phyloP scores from a whole-genome alignment of 2,329 filamentous ascomycete genomes.

The Exophiala lecanii-corni region DNA sequence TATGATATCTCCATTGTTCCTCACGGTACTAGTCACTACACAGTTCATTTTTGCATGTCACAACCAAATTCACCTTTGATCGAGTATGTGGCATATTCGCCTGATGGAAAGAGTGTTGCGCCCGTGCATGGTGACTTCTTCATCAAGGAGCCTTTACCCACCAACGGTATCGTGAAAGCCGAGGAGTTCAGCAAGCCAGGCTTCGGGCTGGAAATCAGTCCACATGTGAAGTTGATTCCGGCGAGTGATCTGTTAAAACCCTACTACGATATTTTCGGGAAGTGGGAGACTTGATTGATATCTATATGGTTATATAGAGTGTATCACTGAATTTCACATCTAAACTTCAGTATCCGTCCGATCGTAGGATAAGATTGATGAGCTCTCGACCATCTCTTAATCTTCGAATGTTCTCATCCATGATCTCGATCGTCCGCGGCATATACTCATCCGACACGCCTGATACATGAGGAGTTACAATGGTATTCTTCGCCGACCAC shows the following conservation, averaged over 20 bases:
- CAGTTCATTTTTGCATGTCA: slow-evolving; percentile 92
- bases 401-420: too few species aligned
- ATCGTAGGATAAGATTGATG: too few species aligned
- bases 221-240: slow-evolving; percentile 71
- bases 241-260: slow-evolving; percentile 69
- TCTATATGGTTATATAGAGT: too few species aligned
- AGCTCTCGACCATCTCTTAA: too few species aligned
- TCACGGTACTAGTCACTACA: slow-evolving; percentile 91
- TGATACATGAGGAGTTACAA: too few species aligned
- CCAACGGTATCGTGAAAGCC: slow-evolving; percentile 73
- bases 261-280: too few species aligned
- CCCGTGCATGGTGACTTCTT: slow-evolving; percentile 92
- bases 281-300: too few species aligned
- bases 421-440: too few species aligned
- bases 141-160: slow-evolving; percentile 81
- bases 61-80: slow-evolving; percentile 93
- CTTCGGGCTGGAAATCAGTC: slow-evolving; percentile 84
- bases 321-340: too few species aligned
- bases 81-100: slow-evolving; percentile 89
- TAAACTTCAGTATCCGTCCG: too few species aligned
- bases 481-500: too few species aligned
- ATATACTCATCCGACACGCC: too few species aligned
- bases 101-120: slow-evolving; percentile 81
- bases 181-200: slow-evolving; percentile 81
- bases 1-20: slow-evolving; percentile 96